A percentile compares a stretch with the other conserved stretches of the same genome.
phyloP scores from a whole-genome alignment of 2,329 filamentous ascomycete species.

The Periconia digitata region DNA sequence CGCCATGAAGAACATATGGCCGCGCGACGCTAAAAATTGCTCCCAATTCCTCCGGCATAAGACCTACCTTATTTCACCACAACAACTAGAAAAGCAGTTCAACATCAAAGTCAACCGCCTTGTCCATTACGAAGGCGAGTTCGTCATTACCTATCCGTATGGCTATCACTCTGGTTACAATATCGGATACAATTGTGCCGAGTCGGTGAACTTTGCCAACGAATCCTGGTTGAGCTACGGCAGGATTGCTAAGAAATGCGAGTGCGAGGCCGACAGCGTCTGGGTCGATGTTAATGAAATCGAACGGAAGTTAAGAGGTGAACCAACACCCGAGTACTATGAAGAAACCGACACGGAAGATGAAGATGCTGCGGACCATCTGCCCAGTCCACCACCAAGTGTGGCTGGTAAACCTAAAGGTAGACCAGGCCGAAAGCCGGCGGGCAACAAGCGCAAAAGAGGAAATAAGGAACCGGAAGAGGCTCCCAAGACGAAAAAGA shows the following conservation, averaged over 20 bases:
- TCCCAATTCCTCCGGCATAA: conserved; percentile 97
- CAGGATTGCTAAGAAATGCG: conserved; percentile 92
- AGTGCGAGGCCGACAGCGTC: conserved; percentile 95
- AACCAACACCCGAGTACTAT: conserved; percentile 76
- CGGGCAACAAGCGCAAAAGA: conserved; percentile 56
- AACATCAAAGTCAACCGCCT: conserved; percentile 96
- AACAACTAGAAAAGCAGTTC: conserved; percentile 81
- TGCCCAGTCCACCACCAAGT: conserved; percentile 77
- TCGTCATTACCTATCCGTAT: conserved; percentile 97
- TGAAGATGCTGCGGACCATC: conserved; percentile 58
- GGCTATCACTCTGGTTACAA: conserved; percentile 99
- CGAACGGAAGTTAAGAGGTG: conserved; percentile 87
- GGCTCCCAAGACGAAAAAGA: conserved; percentile 64
- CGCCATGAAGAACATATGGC: conserved; percentile 95
- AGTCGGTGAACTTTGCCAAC: conserved; percentile 97
- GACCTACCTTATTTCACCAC: conserved; percentile 92
- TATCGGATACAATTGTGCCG: conserved; percentile 96
- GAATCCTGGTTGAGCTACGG: conserved; percentile 95
- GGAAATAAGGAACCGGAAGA: conserved; percentile 44
- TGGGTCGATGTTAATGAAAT: conserved; percentile 98
- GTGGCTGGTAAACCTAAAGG: conserved; percentile 70
- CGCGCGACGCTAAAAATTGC: conserved; percentile 90
- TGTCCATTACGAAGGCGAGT: conserved; percentile 94
- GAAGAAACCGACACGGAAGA: conserved; percentile 75
- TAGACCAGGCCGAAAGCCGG: conserved; percentile 72